A percentile compares a stretch with the other conserved stretches of the same genome.
Evolutionary conservation across 805 yeast species (phyloP).

Genomic region (Candida bentonensis): DNA sequence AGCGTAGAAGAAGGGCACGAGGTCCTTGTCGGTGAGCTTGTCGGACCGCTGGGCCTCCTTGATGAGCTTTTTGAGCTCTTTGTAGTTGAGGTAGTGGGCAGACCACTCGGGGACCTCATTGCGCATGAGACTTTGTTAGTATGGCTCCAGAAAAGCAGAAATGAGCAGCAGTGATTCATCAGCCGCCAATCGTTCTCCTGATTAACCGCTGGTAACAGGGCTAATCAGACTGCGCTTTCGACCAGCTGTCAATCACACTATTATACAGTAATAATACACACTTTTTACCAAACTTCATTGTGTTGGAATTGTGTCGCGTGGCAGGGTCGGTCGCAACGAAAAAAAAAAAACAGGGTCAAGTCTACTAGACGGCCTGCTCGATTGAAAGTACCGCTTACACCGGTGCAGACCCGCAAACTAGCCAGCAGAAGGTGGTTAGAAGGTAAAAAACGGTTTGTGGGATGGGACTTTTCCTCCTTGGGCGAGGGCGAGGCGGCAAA

Average conservation of each 20-base stretch:
- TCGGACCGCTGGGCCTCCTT: constrained; percentile 36
- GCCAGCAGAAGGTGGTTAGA: too few species aligned
- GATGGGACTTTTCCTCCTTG: background rate
- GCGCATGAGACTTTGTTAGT: constrained; percentile 31
- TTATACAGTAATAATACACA: constrained; percentile 13
- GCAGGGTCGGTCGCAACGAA: too few species aligned
- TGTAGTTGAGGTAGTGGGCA: constrained; percentile 70
- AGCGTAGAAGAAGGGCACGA: constrained; percentile 46
- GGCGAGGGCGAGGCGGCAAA: background rate
- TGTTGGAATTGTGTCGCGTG: background rate
- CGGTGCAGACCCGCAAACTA: too few species aligned
- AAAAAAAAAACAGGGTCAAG: background rate
- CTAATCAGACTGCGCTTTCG: too few species aligned
- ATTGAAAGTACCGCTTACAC: background rate
- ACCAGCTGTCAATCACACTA: too few species aligned
- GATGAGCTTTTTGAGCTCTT: constrained; percentile 66
- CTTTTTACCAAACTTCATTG: constrained; percentile 74
- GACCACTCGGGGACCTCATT: constrained; percentile 96
- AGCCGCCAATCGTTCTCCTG: too few species aligned
- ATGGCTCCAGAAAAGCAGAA: too few species aligned
- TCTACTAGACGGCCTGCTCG: background rate
- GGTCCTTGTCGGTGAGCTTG: constrained; percentile 7
- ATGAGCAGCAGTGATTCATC: too few species aligned
- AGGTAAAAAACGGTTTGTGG: too few species aligned
- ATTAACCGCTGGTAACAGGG: too few species aligned